Evolutionary conservation across 768 basidiomycete species (phyloP).

Genomic region (Tricholoma hemisulphureum): DNA sequence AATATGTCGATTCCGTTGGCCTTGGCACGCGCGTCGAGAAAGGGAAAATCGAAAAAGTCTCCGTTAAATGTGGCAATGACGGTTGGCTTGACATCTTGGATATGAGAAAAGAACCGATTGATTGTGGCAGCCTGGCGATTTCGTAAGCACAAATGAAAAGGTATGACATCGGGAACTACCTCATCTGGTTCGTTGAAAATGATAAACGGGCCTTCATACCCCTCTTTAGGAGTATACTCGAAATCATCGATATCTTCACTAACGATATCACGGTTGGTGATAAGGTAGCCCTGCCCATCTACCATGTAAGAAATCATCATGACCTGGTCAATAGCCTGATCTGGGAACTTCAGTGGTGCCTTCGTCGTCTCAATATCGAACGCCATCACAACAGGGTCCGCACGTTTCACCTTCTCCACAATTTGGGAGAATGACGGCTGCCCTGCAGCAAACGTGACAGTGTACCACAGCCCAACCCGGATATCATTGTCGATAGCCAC

Average conservation of each 20-base stretch:
- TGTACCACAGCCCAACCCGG: constrained; percentile 98
- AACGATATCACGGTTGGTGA: constrained; percentile 97
- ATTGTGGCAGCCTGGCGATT: constrained; percentile 70
- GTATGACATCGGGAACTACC: constrained; percentile 45
- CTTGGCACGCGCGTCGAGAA: constrained; percentile 82
- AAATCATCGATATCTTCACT: constrained; percentile 98
- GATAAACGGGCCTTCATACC: constrained; percentile 94
- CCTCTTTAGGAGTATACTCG: constrained; percentile 97
- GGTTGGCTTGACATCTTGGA: constrained; percentile 90
- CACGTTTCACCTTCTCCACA: constrained; percentile 89
- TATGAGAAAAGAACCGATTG: constrained; percentile 87
- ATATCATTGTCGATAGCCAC: constrained; percentile 99
- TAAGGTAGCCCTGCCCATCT: constrained; percentile 95
- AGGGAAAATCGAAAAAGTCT: constrained; percentile 99
- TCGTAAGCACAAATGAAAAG: constrained; percentile 1
- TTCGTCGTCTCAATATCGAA: constrained; percentile 99
- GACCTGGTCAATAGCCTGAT: constrained; percentile 92
- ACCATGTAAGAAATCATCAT: constrained; percentile 99
- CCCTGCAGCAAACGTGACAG: constrained; percentile 78
- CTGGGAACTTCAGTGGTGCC: constrained; percentile 99
- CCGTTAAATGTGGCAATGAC: constrained; percentile 99
- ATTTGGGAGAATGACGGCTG: constrained; percentile 72
- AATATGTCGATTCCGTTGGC: constrained; percentile 96
- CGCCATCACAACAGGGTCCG: constrained; percentile 98
- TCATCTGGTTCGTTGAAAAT: constrained; percentile 95